Conservation (phyloP, 2,329 filamentous ascomycete genomes). For the Zymoseptoria tritici region DNA sequence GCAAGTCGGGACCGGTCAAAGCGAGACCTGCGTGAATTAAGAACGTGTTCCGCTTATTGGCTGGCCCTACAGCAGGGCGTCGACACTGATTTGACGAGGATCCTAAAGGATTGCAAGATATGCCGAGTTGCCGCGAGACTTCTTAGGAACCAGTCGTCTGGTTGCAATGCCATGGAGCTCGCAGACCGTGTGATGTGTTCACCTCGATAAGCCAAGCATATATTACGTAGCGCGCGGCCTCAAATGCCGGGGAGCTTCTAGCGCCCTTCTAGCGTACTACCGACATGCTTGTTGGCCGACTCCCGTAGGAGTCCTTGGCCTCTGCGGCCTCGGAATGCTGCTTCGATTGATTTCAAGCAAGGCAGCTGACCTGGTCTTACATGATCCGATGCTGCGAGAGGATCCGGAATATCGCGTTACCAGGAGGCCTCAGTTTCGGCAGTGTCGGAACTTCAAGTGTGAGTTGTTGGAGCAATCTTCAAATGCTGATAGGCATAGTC, state of each 20-base stretch:
- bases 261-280: background rate
- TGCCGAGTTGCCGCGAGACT: background rate
- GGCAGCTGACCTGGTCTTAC: background rate
- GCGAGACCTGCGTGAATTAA: background rate
- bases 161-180: background rate
- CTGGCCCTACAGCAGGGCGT: background rate
- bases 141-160: background rate
- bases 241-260: background rate
- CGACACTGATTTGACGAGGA: background rate
- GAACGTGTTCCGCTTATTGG: background rate
- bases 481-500: constrained; percentile 21
- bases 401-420: background rate
- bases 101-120: background rate
- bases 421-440: background rate
- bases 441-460: background rate
- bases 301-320: background rate
- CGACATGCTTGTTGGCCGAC: background rate
- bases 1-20: background rate
- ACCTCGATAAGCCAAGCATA: background rate
- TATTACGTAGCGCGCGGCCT: background rate
- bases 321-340: background rate
- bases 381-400: background rate
- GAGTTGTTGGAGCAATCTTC: background rate
- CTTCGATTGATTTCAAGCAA: background rate
- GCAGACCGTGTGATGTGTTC: background rate